Base-by-base conservation (phyloP, 164 flowering plant genomes). In the Kalanchoe fedtschenkoi region DNA sequence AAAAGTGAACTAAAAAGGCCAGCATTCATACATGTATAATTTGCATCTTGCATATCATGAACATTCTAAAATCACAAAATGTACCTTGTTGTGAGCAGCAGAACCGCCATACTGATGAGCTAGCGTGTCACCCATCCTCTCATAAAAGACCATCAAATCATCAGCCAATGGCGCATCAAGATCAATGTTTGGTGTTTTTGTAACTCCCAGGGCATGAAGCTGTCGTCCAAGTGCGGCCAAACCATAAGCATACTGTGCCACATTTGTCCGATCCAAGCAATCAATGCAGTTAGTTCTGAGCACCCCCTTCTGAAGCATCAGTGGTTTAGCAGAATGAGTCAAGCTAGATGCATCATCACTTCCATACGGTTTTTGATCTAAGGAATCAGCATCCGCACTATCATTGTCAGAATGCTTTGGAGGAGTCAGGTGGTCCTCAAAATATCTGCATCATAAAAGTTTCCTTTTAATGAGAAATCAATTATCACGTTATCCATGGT, bases 71-170 rank as follows among this genome's bases (percentile, higher is more conserved):
- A 21, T 21, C 38, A 62, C 11, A 39, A 57, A 7, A 10, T 42
- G 24, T 69, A 81, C 85, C 82, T 81, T 81, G 62, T 75, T 76
- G 67, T 78, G 85, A 39, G 85, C 82, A 13, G 82, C 82, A 37
- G 85, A 81, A 55, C 85, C 82, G 55, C 85, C 85, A 73, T 81
- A 81, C 53, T 81, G 85, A 57, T 70, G 79, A n/a, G 85, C 82
- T 16, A 81, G 81, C 54, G 82, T 77, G 73, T 81, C 81, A 58
- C 85, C 85, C 80, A 78, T 76, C 41, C 70, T 75, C 68, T 81
- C 80, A 63, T 78, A 81, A 22, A 72, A 66, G 9, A 67, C 72
- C 85, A 81, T 81, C 37, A 78, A 67, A 35, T 68, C 70, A 63
- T 72, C 72, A 53, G 79, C 82, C 58, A 81, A 61, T 44, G 82